Conservation (phyloP, 169 alveolate species). For the Babesia bovis region DNA sequence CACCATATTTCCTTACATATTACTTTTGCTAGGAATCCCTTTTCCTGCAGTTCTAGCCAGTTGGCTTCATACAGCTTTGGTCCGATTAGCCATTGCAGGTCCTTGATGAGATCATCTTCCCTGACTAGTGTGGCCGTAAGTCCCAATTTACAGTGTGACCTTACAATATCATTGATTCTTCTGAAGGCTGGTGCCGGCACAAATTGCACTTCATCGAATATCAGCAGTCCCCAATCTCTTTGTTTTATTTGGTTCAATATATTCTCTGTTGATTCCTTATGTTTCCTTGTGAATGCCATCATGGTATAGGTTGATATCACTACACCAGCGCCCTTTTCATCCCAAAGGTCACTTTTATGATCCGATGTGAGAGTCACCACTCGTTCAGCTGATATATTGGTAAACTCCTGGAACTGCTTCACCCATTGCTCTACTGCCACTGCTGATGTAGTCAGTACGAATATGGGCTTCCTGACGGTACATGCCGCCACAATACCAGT, state of each 20-base stretch:
- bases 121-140: slow-evolving; percentile 99
- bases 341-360: slow-evolving; percentile 87
- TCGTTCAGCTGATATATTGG: slow-evolving; percentile 85
- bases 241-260: slow-evolving; percentile 84
- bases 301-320: slow-evolving; percentile 94
- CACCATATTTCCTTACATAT: slow-evolving; percentile 98
- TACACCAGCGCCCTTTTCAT: slow-evolving; percentile 89
- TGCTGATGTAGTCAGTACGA: slow-evolving; percentile 89
- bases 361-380: slow-evolving; percentile 94
- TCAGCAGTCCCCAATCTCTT: slow-evolving; percentile 97
- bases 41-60: slow-evolving; percentile 96
- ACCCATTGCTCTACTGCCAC: slow-evolving; percentile 93
- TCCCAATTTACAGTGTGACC: slow-evolving; percentile 95
- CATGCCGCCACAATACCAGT: slow-evolving; percentile 99
- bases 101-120: slow-evolving; percentile 96
- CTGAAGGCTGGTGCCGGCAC: slow-evolving; percentile 98
- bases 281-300: slow-evolving; percentile 91
- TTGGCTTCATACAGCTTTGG: slow-evolving; percentile 99
- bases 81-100: slow-evolving; percentile 98
- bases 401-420: slow-evolving; percentile 86
- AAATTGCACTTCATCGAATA: slow-evolving; percentile 98
- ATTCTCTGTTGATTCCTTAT: slow-evolving; percentile 85
- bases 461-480: slow-evolving; percentile 91
- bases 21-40: slow-evolving; percentile 97
- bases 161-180: slow-evolving; percentile 82